Conservation (phyloP, 441 rosid species). For the Populus hybrid region DNA sequence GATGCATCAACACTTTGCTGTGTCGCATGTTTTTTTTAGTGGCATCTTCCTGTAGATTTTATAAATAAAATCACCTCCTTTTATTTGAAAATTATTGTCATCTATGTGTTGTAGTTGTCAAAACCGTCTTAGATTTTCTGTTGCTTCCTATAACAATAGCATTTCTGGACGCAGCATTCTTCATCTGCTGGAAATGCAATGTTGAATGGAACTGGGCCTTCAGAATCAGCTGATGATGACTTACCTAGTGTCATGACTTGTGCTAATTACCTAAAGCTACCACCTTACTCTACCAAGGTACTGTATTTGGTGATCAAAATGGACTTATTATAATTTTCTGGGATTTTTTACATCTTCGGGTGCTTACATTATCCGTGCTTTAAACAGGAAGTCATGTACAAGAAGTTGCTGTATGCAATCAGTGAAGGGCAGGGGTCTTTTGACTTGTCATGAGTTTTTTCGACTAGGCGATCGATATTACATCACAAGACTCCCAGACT, state of each 20-base stretch:
- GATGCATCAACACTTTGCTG: not conserved
- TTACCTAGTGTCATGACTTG: slow-evolving; percentile 99
- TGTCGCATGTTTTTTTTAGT: no score
- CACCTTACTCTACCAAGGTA: slow-evolving; percentile 95
- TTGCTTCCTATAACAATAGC: not conserved
- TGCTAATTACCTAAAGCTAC: slow-evolving; percentile 98
- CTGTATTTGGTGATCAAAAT: not conserved
- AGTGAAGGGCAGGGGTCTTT: slow-evolving; percentile 98
- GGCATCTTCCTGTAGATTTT: not conserved
- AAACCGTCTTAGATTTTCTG: not conserved
- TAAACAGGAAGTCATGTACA: slow-evolving; percentile 93
- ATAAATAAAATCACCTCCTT: not conserved
- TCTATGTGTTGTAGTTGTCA: not conserved
- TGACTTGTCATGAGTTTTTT: slow-evolving; percentile 70
- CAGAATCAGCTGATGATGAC: slow-evolving; percentile 89
- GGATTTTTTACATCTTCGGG: not conserved
- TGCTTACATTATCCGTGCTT: slow-evolving; percentile 11
- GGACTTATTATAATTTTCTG: not conserved
- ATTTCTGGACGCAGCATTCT: slow-evolving; percentile 63
- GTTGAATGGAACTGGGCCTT: slow-evolving; percentile 62
- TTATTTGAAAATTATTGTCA: not conserved
- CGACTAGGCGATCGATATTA: slow-evolving; percentile 29
- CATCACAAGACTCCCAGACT: slow-evolving; percentile 14
- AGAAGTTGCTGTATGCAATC: slow-evolving; percentile 88
- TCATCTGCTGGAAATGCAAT: slow-evolving; percentile 58